Evolutionary conservation across 371 early-diverging fungal genomes (phyloP).

Genomic region (Apophysomyces trapeziformis): DNA sequence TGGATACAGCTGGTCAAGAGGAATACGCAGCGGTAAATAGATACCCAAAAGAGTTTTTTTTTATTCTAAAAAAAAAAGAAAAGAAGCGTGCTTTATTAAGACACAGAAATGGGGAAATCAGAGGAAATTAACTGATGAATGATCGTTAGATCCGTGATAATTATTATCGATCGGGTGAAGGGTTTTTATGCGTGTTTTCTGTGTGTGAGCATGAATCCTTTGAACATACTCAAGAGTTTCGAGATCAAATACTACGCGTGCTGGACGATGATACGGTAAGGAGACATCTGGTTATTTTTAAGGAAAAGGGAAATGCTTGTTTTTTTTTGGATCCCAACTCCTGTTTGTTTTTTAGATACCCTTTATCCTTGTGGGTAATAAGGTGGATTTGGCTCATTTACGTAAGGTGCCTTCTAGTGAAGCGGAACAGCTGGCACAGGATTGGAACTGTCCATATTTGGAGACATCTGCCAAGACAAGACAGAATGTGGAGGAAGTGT

Average conservation of each 20-base stretch:
- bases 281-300: not conserved
- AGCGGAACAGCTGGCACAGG: constrained; percentile 66
- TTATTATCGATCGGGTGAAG: constrained; percentile 88
- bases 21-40: constrained; percentile 72
- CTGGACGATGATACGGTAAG: constrained; percentile 76
- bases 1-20: constrained; percentile 93
- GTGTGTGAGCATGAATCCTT: constrained; percentile 83
- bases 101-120: not conserved
- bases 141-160: constrained; percentile 77
- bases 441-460: constrained; percentile 81
- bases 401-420: constrained; percentile 71
- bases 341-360: constrained; percentile 55
- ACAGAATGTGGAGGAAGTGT: constrained; percentile 81
- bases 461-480: constrained; percentile 88
- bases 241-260: constrained; percentile 85
- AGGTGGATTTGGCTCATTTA: constrained; percentile 74
- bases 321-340: not conserved
- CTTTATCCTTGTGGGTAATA: constrained; percentile 85
- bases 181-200: constrained; percentile 86
- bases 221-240: constrained; percentile 78
- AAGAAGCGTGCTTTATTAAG: not conserved
- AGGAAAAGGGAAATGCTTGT: constrained; percentile 3
- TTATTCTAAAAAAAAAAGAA: too few relatives aligned
- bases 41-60: too few relatives aligned
- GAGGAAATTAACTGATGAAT: constrained; percentile 5